Conservation (phyloP, 1,284 basidiomycete species). For the Vanrija pseudolonga region DNA sequence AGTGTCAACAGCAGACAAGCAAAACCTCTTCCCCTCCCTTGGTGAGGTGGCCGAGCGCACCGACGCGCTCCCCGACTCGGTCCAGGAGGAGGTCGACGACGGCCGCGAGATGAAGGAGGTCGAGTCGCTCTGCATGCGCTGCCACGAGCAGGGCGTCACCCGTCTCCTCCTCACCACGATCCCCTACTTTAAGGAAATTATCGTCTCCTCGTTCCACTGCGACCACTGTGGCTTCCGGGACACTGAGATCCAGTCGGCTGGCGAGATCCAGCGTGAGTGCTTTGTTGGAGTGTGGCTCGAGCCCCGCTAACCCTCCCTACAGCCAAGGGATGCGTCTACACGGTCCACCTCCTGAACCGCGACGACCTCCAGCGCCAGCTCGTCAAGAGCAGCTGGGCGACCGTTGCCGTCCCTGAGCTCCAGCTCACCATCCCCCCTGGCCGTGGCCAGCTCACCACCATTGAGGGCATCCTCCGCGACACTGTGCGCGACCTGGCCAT, state of each 20-base stretch:
- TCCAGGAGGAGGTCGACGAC: conserved; percentile 56
- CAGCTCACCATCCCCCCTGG: conserved; percentile 85
- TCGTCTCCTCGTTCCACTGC: conserved; percentile 94
- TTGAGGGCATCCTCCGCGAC: conserved; percentile 88
- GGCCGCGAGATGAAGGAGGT: conserved; percentile 63
- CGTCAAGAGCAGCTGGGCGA: conserved; percentile 82
- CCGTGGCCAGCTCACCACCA: conserved; percentile 88
- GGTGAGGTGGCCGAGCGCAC: conserved; percentile 45
- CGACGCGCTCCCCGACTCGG: conserved; percentile 33
- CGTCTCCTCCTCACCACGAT: conserved; percentile 89
- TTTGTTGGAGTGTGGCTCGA: neutral
- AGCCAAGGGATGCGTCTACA: conserved; percentile 61
- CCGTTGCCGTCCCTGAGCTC: conserved; percentile 79
- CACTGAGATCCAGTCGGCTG: conserved; percentile 93
- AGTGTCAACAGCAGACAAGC: conserved; percentile 12
- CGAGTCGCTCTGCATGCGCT: conserved; percentile 92
- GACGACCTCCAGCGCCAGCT: conserved; percentile 88
- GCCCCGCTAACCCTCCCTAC: conserved; percentile 18
- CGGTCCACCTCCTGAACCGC: conserved; percentile 69
- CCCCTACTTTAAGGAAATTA: conserved; percentile 92
- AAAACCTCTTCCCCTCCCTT: conserved; percentile 45
- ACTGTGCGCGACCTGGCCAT: conserved; percentile 75
- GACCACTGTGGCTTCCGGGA: conserved; percentile 87
- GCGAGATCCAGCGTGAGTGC: conserved; percentile 74
- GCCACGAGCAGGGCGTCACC: conserved; percentile 86